Evolutionary conservation across 2,329 filamentous ascomycete genomes (phyloP).

Genomic region (Elsinoe perseae): DNA sequence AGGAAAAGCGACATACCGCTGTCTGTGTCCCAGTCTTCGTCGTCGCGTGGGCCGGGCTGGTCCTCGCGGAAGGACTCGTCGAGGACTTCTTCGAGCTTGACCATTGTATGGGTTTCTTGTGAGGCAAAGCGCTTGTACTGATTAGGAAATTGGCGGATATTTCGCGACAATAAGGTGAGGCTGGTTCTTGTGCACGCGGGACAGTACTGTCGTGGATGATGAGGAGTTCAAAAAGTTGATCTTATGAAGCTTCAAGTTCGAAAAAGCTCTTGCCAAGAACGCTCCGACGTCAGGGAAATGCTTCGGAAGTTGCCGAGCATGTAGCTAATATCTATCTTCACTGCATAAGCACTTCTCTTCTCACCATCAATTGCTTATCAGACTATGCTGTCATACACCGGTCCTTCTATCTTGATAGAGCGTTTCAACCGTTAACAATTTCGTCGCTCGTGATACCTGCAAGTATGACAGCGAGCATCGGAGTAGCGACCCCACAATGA

Average conservation of each 20-base stretch:
- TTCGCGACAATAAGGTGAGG: too few species aligned
- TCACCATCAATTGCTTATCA: too few species aligned
- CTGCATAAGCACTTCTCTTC: not conserved
- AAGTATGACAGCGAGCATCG: not conserved
- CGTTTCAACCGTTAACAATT: too few species aligned
- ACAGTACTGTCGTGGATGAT: not conserved
- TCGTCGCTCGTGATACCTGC: too few species aligned
- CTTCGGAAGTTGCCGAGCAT: not conserved
- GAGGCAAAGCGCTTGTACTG: not conserved
- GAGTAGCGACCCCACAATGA: not conserved
- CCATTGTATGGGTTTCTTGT: constrained; percentile 55
- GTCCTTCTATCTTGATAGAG: too few species aligned
- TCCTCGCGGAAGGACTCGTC: constrained; percentile 84
- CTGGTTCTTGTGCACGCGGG: too few species aligned
- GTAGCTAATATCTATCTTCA: not conserved
- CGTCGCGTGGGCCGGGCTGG: constrained; percentile 56
- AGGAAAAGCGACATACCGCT: constrained; percentile 57
- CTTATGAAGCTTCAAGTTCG: not conserved
- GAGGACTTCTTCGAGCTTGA: constrained; percentile 92
- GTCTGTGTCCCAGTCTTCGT: constrained; percentile 86
- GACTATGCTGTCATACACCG: too few species aligned
- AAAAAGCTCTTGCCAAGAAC: constrained; percentile 15
- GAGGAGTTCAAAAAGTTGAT: not conserved
- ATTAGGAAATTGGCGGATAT: too few species aligned
- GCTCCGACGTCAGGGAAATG: constrained; percentile 9